phyloP scores from a whole-genome alignment of 73 alveolate genomes.

The Stentor coeruleus region DNA sequence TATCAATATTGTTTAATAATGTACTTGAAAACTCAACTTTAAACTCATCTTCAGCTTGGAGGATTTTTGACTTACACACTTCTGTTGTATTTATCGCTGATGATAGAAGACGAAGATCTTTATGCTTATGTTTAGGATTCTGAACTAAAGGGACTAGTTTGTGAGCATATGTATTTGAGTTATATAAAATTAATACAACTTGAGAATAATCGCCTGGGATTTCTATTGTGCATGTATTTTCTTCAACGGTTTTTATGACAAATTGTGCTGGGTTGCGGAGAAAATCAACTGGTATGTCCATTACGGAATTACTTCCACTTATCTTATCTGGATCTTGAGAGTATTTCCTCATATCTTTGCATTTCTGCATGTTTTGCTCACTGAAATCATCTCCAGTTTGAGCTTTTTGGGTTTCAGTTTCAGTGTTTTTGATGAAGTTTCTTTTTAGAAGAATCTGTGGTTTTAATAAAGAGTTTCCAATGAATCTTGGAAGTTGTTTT shows the following conservation, averaged over 20 bases:
- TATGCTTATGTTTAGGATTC: constrained; percentile 22
- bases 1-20: constrained; percentile 28
- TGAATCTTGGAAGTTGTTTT: constrained; percentile 59
- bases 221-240: constrained; percentile 31
- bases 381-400: constrained; percentile 51
- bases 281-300: constrained; percentile 48
- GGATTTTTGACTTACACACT: background rate
- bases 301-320: background rate
- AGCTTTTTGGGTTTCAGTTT: constrained; percentile 66
- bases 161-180: constrained; percentile 21
- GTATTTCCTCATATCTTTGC: background rate
- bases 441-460: constrained; percentile 84
- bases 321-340: no score
- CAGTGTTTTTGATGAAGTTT: constrained; percentile 55
- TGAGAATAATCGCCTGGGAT: constrained; percentile 30
- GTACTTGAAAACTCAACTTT: constrained; percentile 27
- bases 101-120: constrained; percentile 18
- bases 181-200: constrained; percentile 36
- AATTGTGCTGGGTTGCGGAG: constrained; percentile 42
- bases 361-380: background rate
- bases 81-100: background rate
- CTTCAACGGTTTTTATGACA: constrained; percentile 29
- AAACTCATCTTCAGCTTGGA: background rate
- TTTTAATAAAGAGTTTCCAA: constrained; percentile 89
- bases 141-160: background rate